Percentiles rank a stretch among this genome's conserved stretches.
Conservation (phyloP, 2,329 filamentous ascomycete species). For the Nothomitra cinnamomea region DNA sequence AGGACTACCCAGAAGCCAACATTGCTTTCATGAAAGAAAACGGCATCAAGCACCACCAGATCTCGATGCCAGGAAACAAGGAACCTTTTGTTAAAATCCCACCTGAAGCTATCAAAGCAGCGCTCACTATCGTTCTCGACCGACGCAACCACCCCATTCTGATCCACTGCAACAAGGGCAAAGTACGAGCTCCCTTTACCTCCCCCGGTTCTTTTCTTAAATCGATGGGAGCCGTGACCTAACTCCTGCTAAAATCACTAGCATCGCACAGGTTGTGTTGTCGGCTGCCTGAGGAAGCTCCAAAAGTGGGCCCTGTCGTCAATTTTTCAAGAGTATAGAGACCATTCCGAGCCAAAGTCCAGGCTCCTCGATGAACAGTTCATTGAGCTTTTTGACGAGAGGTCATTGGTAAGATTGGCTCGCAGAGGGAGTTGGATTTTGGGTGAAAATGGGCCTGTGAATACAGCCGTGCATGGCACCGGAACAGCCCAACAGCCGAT, state of each 20-base stretch:
- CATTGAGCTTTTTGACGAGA: conserved; percentile 10
- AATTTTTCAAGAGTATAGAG: conserved; percentile 52
- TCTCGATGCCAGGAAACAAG: conserved; percentile 79
- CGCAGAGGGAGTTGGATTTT: neutral
- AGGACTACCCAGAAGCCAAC: conserved; percentile 30
- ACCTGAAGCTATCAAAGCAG: conserved; percentile 47
- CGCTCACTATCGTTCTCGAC: conserved; percentile 56
- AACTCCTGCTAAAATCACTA: conserved; percentile 17
- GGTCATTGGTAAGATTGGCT: neutral
- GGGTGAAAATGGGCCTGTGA: no score
- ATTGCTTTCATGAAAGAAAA: conserved; percentile 44
- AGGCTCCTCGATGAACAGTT: conserved; percentile 11
- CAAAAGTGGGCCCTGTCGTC: conserved; percentile 46
- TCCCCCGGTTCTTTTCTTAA: no score
- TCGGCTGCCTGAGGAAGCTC: conserved; percentile 60
- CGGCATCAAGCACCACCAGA: conserved; percentile 54
- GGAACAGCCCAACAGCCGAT: no score
- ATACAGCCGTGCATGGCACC: no score
- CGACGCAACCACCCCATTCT: conserved; percentile 61
- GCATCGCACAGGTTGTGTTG: conserved; percentile 83
- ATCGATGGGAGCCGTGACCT: neutral
- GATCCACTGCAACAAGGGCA: conserved; percentile 88
- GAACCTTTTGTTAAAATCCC: conserved; percentile 49
- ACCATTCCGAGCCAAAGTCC: conserved; percentile 10
- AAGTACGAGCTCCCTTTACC: conserved; percentile 28